Conservation (phyloP, 345 rosid species). For the Populus pruinosa region DNA sequence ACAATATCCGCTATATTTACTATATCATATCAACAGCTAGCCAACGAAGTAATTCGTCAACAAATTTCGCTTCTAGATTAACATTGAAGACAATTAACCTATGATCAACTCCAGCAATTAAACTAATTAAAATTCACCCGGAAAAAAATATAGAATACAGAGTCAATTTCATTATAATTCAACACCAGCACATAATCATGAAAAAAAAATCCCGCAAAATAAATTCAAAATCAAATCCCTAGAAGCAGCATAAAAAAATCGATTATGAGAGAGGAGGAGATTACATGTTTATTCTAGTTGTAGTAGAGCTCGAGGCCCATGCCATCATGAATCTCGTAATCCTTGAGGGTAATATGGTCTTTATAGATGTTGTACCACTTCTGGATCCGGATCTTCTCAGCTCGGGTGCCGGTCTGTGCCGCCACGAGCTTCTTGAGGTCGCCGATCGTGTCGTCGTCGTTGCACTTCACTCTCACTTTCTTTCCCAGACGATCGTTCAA, state of each 20-base stretch:
- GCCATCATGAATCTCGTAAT: slow-evolving; percentile 38
- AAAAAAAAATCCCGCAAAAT: not conserved
- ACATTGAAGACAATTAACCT: not conserved
- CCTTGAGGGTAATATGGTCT: slow-evolving; percentile 34
- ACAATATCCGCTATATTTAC: not conserved
- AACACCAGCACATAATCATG: not conserved
- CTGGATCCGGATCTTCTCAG: slow-evolving; percentile 49
- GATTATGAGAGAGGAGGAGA: not conserved
- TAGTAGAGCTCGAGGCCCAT: slow-evolving; percentile 43
- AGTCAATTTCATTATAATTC: not conserved
- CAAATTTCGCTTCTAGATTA: not conserved
- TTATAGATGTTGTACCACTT: slow-evolving; percentile 45
- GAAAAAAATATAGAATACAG: too few species aligned
- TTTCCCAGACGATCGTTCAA: slow-evolving; percentile 37
- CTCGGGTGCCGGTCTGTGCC: slow-evolving; percentile 40
- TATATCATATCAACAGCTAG: not conserved
- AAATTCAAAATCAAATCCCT: not conserved
- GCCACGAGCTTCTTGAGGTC: slow-evolving; percentile 44
- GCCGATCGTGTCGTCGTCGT: slow-evolving; percentile 35
- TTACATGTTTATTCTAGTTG: slow-evolving; percentile 5
- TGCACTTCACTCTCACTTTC: slow-evolving; percentile 38
- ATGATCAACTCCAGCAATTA: not conserved
- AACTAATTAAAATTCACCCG: not conserved
- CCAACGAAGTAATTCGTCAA: not conserved
- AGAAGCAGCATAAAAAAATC: not conserved